Base-by-base conservation (phyloP, 441 rosid genomes). In the Jatropha podagrica region DNA sequence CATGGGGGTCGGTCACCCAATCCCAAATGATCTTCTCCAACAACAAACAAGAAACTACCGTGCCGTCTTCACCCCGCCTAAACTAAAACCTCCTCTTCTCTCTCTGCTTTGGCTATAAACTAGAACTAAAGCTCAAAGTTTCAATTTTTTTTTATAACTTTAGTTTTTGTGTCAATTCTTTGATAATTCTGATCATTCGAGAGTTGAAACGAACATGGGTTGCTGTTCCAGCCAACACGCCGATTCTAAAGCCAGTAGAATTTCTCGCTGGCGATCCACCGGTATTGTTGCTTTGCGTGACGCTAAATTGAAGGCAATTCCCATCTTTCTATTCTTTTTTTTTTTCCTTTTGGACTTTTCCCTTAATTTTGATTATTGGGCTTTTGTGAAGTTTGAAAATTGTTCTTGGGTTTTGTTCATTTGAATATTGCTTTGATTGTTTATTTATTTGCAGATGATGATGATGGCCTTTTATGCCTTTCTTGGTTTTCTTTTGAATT, bases 261-360 rank as follows among this genome's bases (percentile, higher is more conserved):
- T 86, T 64, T 83, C 92, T 14, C 89, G 97, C 27, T 93, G 98
- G 99, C 94, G 98, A 81, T 90, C 98, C 65, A 93, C 99, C 40
- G 98, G 97, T 81, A 93, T 95, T 78, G 93, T 95, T 72, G 93
- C 92, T 46, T 79, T 95, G 63, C 96, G 97, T 26, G 98, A 95
- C 83, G 78, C 95, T 70, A 95, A 92, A 89, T 82, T 95, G 86
- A 95, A 93, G 95, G 99, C 80, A 83, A 75, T 66, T 49, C 5
- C 63, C 17, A 3, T 60, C 37, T 5, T 55, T 66, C 60, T 54
- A 14, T 8, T 20, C 2, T 60, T 4, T 8, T 56, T 64, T 17
- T 27, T 62, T 20, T 11, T 17, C 20, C 18, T 70, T 56, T 60
- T 10, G 9, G 10, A 3, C 7, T 11, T 42, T 11, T n/a, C 7